Evolutionary conservation across 2,329 filamentous ascomycete species (phyloP).

Genomic region (Cladosporium oxysporum): DNA sequence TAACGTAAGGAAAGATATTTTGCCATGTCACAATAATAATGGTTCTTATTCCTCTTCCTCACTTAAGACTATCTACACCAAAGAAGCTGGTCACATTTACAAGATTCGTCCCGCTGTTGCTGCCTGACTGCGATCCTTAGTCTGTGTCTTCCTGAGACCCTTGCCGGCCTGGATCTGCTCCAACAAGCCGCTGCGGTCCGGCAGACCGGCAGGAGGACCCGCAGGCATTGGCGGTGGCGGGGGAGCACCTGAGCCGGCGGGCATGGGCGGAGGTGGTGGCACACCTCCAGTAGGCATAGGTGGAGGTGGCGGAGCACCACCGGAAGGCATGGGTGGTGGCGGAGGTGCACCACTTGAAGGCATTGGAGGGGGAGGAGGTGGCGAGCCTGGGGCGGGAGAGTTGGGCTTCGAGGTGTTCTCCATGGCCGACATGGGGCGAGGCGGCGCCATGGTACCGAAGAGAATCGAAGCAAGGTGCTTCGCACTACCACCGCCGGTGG

Average conservation of each 20-base stretch:
- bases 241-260: conserved; percentile 42
- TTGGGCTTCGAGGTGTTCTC: conserved; percentile 51
- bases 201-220: conserved; percentile 47
- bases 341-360: conserved; percentile 44
- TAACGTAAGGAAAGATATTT: neutral
- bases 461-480: conserved; percentile 92
- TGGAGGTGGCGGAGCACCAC: conserved; percentile 48
- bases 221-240: conserved; percentile 45
- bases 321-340: conserved; percentile 33
- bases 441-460: conserved; percentile 95
- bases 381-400: conserved; percentile 39
- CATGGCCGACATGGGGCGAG: conserved; percentile 80
- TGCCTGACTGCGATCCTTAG: conserved; percentile 79
- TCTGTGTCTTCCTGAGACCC: conserved; percentile 81
- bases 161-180: conserved; percentile 81
- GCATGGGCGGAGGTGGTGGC: conserved; percentile 45
- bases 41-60: neutral
- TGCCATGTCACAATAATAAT: neutral
- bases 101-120: conserved; percentile 73
- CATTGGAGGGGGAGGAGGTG: conserved; percentile 49
- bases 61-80: conserved; percentile 1
- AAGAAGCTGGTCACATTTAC: conserved; percentile 23
- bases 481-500: conserved; percentile 78
- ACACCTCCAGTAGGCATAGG: conserved; percentile 50
- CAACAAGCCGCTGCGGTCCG: conserved; percentile 63